These are phyloP conservation scores for Catunica adiposa DNA, from an alignment of 2,329 filamentous ascomycete genomes.

Conservation along the genomic window DNA sequence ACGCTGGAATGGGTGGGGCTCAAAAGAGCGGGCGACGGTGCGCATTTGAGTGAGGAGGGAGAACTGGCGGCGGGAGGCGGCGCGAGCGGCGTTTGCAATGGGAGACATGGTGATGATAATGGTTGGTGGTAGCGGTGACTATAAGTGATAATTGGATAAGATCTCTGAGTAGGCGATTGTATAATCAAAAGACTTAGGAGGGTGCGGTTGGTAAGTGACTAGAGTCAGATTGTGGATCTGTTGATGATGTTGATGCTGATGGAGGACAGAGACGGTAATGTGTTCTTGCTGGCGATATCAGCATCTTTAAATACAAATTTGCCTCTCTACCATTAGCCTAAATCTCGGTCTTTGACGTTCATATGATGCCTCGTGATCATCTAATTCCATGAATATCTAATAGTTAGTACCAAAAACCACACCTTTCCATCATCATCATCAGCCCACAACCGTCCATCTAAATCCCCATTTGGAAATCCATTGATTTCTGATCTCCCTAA, in stretches of 20 bases:
- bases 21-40: constrained; percentile 21
- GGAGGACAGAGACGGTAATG: background rate
- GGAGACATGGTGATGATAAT: constrained; percentile 6
- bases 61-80: constrained; percentile 21
- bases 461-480: background rate
- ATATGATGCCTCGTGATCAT: background rate
- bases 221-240: background rate
- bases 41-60: constrained; percentile 22
- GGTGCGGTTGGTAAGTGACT: background rate
- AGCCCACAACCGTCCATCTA: background rate
- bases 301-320: background rate
- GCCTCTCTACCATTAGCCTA: background rate
- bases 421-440: constrained; percentile 3
- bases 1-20: constrained; percentile 24
- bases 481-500: background rate
- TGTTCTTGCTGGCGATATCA: background rate
- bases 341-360: background rate
- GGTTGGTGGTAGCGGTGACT: background rate
- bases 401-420: background rate
- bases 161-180: too few species aligned
- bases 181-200: background rate
- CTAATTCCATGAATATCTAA: background rate
- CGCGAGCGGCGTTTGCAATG: constrained; percentile 17
- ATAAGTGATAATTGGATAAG: too few species aligned
- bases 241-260: background rate